phyloP scores from a whole-genome alignment of 257 asterid species.

The Marsdenia floribunda region DNA sequence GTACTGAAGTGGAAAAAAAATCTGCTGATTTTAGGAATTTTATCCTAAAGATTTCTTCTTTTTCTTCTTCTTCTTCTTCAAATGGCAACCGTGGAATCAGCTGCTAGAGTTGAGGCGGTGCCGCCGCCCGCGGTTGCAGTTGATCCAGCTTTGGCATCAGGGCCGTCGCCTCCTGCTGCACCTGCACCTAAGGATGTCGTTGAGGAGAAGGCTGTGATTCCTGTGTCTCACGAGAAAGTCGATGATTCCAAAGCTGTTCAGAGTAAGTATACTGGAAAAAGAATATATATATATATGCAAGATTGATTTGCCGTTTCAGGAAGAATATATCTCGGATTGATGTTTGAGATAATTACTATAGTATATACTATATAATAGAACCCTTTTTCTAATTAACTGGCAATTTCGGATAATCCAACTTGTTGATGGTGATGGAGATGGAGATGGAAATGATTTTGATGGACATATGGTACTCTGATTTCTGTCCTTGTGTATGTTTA shows the following conservation, averaged over 20 bases:
- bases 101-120: conserved; percentile 21
- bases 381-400: neutral
- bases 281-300: neutral
- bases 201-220: conserved; percentile 37
- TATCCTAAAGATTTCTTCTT: neutral
- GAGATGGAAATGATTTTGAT: neutral
- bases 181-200: conserved; percentile 28
- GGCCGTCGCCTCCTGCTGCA: conserved; percentile 17
- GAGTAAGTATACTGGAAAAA: conserved; percentile 2
- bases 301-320: neutral
- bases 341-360: too few relatives aligned
- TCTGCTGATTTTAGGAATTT: conserved; percentile 6
- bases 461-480: neutral
- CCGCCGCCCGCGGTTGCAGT: conserved; percentile 15
- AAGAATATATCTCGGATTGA: neutral
- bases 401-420: neutral
- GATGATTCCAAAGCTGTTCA: conserved; percentile 32
- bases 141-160: conserved; percentile 46
- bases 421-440: neutral
- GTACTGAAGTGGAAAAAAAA: too few relatives aligned
- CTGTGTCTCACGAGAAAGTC: conserved; percentile 25
- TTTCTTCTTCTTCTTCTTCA: neutral
- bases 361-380: too few relatives aligned
- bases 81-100: conserved; percentile 24
- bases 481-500: neutral